Evolutionary conservation across 139 green algal genomes (phyloP).

Genomic region (Penium margaritaceum): DNA sequence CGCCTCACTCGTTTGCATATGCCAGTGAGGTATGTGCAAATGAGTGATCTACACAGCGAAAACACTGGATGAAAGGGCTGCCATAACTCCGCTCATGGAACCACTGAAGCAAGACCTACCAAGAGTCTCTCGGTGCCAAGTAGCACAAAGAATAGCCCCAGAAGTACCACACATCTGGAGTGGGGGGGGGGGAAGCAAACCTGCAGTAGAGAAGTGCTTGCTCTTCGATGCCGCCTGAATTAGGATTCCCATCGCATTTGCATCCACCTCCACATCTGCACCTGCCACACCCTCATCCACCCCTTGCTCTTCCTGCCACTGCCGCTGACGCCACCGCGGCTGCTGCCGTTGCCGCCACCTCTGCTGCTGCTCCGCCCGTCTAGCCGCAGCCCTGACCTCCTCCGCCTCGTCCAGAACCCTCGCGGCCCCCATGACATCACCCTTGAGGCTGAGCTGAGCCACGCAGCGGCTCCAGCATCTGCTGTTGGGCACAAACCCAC

Average conservation of each 20-base stretch:
- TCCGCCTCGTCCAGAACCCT: not conserved
- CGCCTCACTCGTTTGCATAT: not conserved
- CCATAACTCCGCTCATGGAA: too few species aligned
- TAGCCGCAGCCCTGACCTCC: not conserved
- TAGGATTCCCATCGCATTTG: not conserved
- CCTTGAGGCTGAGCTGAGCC: not conserved
- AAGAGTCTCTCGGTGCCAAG: too few species aligned
- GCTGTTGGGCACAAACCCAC: not conserved
- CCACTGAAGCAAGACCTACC: too few species aligned
- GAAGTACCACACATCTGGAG: too few species aligned
- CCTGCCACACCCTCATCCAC: not conserved
- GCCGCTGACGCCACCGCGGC: not conserved
- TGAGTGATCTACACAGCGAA: too few species aligned
- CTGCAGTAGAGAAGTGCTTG: not conserved
- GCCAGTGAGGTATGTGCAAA: too few species aligned
- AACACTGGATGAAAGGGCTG: too few species aligned
- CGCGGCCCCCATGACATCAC: not conserved
- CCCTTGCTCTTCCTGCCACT: not conserved
- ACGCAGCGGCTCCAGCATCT: constrained; percentile 8
- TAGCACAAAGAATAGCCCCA: too few species aligned
- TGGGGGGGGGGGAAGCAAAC: not conserved
- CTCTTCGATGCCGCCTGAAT: not conserved
- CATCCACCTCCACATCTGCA: not conserved
- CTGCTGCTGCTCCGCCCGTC: not conserved
- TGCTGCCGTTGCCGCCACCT: not conserved